phyloP scores from a whole-genome alignment of 768 basidiomycete species.

The Mycena latifolia region DNA sequence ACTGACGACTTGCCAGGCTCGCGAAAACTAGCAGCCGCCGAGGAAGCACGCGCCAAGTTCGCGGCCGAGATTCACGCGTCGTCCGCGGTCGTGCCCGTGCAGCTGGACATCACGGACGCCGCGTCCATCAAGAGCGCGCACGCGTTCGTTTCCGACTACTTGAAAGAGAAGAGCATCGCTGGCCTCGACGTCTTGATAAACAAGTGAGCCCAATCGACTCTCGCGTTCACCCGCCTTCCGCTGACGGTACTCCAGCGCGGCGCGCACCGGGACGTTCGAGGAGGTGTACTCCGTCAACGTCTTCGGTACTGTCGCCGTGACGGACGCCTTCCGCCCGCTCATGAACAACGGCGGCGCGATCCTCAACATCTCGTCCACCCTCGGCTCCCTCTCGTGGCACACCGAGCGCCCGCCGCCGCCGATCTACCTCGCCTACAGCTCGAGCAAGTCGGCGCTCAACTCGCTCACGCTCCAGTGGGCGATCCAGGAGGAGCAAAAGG shows the following conservation, averaged over 20 bases:
- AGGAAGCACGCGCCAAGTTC: neutral
- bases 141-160: neutral
- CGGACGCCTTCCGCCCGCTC: constrained; percentile 21
- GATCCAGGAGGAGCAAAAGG: too few relatives aligned
- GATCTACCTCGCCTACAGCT: constrained; percentile 6
- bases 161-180: neutral
- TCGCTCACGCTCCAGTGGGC: constrained; percentile 21
- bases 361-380: constrained; percentile 23
- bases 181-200: constrained; percentile 22
- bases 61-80: neutral
- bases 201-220: constrained; percentile 30
- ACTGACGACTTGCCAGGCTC: neutral
- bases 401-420: constrained; percentile 3
- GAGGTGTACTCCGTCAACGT: constrained; percentile 23
- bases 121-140: neutral
- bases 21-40: neutral
- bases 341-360: constrained; percentile 24
- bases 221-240: neutral
- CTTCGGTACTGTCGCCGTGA: constrained; percentile 18
- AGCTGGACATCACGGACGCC: constrained; percentile 9
- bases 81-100: constrained; percentile 2
- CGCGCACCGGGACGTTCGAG: neutral
- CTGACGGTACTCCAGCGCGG: neutral
- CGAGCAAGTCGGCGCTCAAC: constrained; percentile 28
- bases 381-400: constrained; percentile 10